Base-by-base conservation (phyloP, 2,329 filamentous ascomycete species). In the Lizonia empirigonia region DNA sequence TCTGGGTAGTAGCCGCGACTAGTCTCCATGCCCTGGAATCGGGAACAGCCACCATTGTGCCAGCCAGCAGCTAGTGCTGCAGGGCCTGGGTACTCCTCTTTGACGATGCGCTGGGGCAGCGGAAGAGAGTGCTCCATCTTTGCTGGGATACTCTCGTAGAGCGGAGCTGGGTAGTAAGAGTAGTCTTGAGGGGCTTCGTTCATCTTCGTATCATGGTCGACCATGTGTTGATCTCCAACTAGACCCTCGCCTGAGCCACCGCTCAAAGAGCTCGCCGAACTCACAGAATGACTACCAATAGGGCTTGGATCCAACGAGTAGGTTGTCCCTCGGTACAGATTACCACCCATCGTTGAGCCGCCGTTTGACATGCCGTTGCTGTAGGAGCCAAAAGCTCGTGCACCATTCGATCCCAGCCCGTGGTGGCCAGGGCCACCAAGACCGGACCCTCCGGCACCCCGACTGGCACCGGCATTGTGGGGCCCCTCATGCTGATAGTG, bases 371-470 rank as follows among this genome's bases (percentile, higher is more conserved):
- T 55, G 22, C 68, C 67, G 41, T 65, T 72, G 39, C 65, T 49
- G 60, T 73, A 71, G 29, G 53, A 46, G 13, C 56, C 46, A 38
- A 74, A 76, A 24, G 73, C 68, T 53, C 73, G 69, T 34, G 85
- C 81, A 58, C 85, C 83, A 29, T 85, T 83, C 0, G 86, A 85
- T 12, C 88, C 87, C 48, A 88, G 87, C 64, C 87, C 90, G 63
- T 86, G 64, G 40, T 65, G 66, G 5, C 70, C 67, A 22, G 60
- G 41, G 15, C 65, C 65, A 23, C 69, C 67, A 27, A 68, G 56
- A 20, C 67, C 68, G 18, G 63, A 59, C 30, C 70, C 68, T 19
- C 69, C 63, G 24, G 62, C 64, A 29, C 73, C 72, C 50, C 71
- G 63, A 36, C 67, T 65, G 9, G 67, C 59, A 33, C 65, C 55